A percentile compares a stretch with the other conserved stretches of the same genome.
phyloP scores from a whole-genome alignment of 1,284 basidiomycete genomes.

The Xerocomus minutiporus region DNA sequence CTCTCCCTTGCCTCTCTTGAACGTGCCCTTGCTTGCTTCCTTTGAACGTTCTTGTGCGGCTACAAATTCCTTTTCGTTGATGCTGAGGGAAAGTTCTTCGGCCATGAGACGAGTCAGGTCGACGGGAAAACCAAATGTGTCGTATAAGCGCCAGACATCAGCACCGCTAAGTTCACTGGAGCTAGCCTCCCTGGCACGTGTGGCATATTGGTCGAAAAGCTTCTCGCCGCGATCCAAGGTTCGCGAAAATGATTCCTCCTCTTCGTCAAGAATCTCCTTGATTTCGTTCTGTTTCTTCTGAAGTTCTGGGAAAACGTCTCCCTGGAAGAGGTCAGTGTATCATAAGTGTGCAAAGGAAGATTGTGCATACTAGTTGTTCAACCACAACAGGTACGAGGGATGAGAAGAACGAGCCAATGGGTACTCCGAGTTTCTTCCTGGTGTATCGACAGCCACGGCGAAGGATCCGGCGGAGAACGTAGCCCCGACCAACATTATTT shows the following conservation, averaged over 20 bases:
- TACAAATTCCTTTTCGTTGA: conserved; percentile 90
- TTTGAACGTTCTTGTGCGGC: conserved; percentile 85
- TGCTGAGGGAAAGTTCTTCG: conserved; percentile 81
- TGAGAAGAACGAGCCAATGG: conserved; percentile 95
- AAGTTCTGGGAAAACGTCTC: conserved; percentile 91
- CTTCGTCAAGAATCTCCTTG: conserved; percentile 95
- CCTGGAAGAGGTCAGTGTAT: conserved; percentile 43
- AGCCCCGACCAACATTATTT: conserved; percentile 94
- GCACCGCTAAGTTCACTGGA: conserved; percentile 75
- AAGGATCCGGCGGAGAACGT: conserved; percentile 90
- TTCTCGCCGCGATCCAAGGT: conserved; percentile 97
- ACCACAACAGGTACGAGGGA: conserved; percentile 86
- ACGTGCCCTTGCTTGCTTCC: conserved; percentile 82
- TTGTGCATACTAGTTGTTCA: conserved; percentile 71
- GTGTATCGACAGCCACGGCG: conserved; percentile 92
- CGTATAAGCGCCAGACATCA: conserved; percentile 97
- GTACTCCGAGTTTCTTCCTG: conserved; percentile 91
- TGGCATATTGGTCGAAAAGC: conserved; percentile 90
- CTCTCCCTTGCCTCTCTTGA: conserved; percentile 67
- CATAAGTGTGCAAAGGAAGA: not conserved
- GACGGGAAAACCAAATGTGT: conserved; percentile 98
- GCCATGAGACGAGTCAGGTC: conserved; percentile 98
- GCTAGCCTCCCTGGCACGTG: conserved; percentile 62
- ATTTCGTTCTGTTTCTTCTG: conserved; percentile 80
- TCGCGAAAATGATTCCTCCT: conserved; percentile 94